Percentiles rank a stretch among this genome's conserved stretches.
phyloP scores from a whole-genome alignment of 2,329 filamentous ascomycete genomes.

The Xylariaceae sp. region DNA sequence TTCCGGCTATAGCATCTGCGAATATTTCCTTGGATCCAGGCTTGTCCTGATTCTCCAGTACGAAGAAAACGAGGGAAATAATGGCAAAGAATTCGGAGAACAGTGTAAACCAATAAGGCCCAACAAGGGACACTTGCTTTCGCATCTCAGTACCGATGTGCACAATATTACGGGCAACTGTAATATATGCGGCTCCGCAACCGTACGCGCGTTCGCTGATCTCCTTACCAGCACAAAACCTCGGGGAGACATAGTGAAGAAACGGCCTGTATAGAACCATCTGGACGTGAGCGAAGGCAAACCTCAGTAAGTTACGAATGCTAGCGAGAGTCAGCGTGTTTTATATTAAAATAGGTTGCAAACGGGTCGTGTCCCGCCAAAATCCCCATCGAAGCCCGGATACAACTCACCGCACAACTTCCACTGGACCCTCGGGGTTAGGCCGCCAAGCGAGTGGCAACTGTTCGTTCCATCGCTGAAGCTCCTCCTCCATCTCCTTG shows the following conservation, averaged over 20 bases:
- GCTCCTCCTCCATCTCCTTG: constrained; percentile 59
- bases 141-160: constrained; percentile 77
- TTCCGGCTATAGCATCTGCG: constrained; percentile 78
- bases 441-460: constrained; percentile 75
- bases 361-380: not conserved
- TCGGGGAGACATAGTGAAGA: constrained; percentile 73
- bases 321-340: constrained; percentile 34
- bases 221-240: constrained; percentile 50
- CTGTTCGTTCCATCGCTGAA: constrained; percentile 60
- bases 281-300: constrained; percentile 79
- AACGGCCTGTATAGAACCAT: constrained; percentile 81
- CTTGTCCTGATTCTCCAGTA: constrained; percentile 74
- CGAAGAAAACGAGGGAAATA: constrained; percentile 73
- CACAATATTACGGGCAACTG: constrained; percentile 67
- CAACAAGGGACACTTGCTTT: constrained; percentile 68
- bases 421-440: constrained; percentile 68
- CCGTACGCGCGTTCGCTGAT: constrained; percentile 77
- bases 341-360: not conserved
- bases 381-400: not conserved
- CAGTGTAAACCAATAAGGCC: constrained; percentile 82
- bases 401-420: constrained; percentile 67
- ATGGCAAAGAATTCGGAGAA: constrained; percentile 82
- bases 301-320: constrained; percentile 69
- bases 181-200: constrained; percentile 60
- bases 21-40: constrained; percentile 73